Percentiles rank a stretch among this genome's conserved stretches.
phyloP scores from a whole-genome alignment of 2,329 filamentous ascomycete species.

The Aureobasidium sp. region DNA sequence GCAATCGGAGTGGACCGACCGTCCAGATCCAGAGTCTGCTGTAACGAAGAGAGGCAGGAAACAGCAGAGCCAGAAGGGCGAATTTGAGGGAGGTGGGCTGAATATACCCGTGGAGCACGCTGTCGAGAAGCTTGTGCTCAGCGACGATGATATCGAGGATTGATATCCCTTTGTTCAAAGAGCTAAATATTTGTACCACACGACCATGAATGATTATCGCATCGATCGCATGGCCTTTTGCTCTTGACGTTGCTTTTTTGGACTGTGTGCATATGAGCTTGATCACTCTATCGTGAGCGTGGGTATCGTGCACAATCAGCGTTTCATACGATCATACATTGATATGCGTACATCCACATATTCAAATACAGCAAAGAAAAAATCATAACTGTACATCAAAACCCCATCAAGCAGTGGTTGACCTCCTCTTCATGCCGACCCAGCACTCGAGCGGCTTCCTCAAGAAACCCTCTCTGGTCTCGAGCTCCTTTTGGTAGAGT shows the following conservation, averaged over 20 bases:
- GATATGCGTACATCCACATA: neutral
- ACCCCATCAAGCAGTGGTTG: neutral
- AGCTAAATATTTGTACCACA: neutral
- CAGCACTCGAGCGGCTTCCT: slow-evolving; percentile 65
- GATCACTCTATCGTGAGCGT: no score
- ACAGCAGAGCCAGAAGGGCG: neutral
- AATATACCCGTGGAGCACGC: slow-evolving; percentile 21
- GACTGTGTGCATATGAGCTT: neutral
- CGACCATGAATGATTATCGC: neutral
- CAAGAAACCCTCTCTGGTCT: slow-evolving; percentile 73
- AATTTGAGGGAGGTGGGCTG: slow-evolving; percentile 17
- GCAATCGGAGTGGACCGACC: slow-evolving; percentile 5
- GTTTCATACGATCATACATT: no score
- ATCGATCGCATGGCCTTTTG: neutral
- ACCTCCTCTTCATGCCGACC: slow-evolving; percentile 51
- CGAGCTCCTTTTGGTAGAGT: slow-evolving; percentile 53
- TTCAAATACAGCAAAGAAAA: neutral
- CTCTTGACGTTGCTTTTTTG: no score
- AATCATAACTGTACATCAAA: neutral
- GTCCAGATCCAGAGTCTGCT: neutral
- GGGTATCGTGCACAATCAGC: no score
- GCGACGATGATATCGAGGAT: slow-evolving; percentile 42
- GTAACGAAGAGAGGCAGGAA: neutral
- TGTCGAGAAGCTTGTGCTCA: slow-evolving; percentile 32
- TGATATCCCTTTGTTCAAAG: neutral